Percentiles rank a stretch among this genome's conserved stretches.
phyloP scores from a whole-genome alignment of 2,329 filamentous ascomycete genomes.

The Neurospora sp. region DNA sequence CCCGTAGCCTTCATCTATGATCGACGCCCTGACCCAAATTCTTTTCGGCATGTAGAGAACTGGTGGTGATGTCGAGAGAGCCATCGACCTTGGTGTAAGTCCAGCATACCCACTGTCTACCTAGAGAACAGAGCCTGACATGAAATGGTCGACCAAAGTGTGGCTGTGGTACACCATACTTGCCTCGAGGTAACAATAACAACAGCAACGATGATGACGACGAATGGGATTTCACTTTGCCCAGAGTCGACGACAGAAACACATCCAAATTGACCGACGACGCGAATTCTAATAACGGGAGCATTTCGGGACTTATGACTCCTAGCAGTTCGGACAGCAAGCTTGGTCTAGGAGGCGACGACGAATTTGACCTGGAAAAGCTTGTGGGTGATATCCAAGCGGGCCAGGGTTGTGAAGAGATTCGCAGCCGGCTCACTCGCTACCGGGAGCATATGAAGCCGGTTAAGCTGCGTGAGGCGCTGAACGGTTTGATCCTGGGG shows the following conservation, averaged over 20 bases:
- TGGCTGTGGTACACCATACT: background rate
- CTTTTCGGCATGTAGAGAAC: background rate
- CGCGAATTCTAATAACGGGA: background rate
- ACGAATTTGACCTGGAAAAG: background rate
- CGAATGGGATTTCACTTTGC: background rate
- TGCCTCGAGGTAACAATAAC: background rate
- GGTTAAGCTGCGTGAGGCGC: background rate
- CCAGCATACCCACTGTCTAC: background rate
- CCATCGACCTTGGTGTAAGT: background rate
- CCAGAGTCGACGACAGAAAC: background rate
- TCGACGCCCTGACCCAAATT: background rate
- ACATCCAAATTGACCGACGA: background rate
- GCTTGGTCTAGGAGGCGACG: background rate
- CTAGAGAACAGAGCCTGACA: background rate
- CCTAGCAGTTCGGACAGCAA: background rate
- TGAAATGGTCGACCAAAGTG: background rate
- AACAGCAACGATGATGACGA: background rate
- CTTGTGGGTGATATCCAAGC: conserved; percentile 1
- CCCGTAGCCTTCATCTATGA: no score
- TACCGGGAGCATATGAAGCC: background rate
- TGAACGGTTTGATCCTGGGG: background rate
- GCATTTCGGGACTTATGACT: background rate
- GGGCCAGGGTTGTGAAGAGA: background rate
- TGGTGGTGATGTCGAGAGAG: background rate
- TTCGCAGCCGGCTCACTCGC: background rate